Evolutionary conservation across 345 rosid genomes (phyloP).

Genomic region (Sapria himalayana): DNA sequence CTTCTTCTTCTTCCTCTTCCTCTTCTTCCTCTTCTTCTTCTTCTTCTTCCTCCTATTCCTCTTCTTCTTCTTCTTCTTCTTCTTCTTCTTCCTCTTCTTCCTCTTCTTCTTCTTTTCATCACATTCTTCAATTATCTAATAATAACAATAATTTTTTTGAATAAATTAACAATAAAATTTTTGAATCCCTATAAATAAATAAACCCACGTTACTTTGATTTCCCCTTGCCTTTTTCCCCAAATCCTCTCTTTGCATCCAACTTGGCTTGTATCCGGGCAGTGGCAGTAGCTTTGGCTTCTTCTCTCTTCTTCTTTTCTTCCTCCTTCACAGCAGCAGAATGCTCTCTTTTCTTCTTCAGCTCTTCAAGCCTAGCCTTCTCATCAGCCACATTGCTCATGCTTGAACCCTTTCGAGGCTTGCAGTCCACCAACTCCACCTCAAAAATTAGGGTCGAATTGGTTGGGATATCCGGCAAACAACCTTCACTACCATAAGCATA

Average conservation of each 20-base stretch:
- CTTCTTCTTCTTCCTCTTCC: too few species aligned
- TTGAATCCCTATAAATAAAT: too few species aligned
- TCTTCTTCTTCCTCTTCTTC: too few species aligned
- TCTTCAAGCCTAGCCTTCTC: constrained; percentile 88
- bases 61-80: too few species aligned
- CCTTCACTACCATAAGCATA: constrained; percentile 82
- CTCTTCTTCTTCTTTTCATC: too few species aligned
- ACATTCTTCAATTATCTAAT: too few species aligned
- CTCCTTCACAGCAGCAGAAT: constrained; percentile 55
- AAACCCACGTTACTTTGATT: constrained; percentile 55
- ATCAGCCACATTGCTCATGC: constrained; percentile 42
- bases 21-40: too few species aligned
- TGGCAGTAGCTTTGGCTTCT: constrained; percentile 81
- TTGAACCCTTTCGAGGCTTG: constrained; percentile 65
- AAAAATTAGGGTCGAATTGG: constrained; percentile 76
- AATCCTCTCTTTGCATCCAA: constrained; percentile 67
- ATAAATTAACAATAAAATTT: too few species aligned
- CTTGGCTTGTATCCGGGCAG: constrained; percentile 86
- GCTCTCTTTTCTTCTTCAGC: constrained; percentile 80
- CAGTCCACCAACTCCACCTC: constrained; percentile 74
- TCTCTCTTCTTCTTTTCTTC: constrained; percentile 79
- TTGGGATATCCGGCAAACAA: constrained; percentile 81
- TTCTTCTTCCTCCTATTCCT: too few species aligned
- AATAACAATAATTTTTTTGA: too few species aligned
- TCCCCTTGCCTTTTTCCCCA: constrained; percentile 69